Conservation (phyloP, 257 asterid species). For the Fraxinus quadrangulata region DNA sequence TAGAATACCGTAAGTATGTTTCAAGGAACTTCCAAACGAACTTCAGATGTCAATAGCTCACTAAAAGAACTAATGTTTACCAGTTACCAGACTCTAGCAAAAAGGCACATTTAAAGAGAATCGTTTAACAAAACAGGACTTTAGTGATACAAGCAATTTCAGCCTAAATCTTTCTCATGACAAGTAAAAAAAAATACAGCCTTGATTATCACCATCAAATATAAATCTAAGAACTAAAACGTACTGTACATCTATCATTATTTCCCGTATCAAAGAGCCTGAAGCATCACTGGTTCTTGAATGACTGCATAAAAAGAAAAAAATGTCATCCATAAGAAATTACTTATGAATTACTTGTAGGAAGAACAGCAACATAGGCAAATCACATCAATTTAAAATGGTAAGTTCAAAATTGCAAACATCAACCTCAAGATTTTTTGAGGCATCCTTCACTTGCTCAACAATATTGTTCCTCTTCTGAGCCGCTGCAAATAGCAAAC, state of each 20-base stretch:
- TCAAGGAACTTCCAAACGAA: neutral
- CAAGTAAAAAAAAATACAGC: conserved; percentile 7
- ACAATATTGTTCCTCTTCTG: conserved; percentile 57
- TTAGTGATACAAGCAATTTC: neutral
- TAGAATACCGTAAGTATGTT: neutral
- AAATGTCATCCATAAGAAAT: neutral
- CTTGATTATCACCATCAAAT: conserved; percentile 17
- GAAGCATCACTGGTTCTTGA: conserved; percentile 46
- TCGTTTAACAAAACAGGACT: neutral
- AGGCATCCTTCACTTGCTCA: conserved; percentile 58
- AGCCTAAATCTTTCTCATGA: conserved; percentile 1
- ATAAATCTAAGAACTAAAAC: neutral
- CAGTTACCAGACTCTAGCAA: neutral
- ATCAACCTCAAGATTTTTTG: conserved; percentile 52
- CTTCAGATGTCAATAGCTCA: neutral
- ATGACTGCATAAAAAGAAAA: conserved; percentile 45
- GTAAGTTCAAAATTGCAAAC: neutral
- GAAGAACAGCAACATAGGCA: neutral
- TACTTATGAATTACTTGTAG: neutral
- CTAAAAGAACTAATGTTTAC: neutral
- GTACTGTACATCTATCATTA: conserved; percentile 25
- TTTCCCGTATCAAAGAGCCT: neutral
- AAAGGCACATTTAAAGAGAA: neutral
- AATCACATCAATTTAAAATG: neutral
- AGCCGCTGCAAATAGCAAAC: conserved; percentile 49